Percentiles rank a stretch among this genome's conserved stretches.
phyloP scores from a whole-genome alignment of 305 asterid genomes.

The Fraxinus angustifolia region DNA sequence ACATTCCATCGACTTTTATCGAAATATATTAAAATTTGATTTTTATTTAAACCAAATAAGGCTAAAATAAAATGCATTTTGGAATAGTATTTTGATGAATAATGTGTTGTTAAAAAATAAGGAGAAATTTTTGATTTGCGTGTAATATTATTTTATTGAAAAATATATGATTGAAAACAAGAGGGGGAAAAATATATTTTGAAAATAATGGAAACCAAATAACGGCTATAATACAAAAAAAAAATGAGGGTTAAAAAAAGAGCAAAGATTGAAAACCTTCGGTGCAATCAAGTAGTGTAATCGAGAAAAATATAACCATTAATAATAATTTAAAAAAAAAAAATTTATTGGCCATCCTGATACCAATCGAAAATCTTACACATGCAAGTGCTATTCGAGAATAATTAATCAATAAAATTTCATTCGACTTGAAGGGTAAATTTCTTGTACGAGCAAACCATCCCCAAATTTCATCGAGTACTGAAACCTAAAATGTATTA shows the following conservation, averaged over 20 bases:
- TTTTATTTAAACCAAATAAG: neutral
- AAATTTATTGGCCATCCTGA: neutral
- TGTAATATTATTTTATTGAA: too few species aligned
- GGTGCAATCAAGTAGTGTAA: neutral
- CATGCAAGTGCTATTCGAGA: neutral
- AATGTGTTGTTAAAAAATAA: neutral
- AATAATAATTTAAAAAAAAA: too few species aligned
- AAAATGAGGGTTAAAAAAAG: neutral
- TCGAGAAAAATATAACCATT: neutral
- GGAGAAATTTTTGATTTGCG: neutral
- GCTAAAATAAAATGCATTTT: neutral
- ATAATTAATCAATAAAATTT: neutral
- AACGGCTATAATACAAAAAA: neutral
- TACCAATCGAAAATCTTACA: neutral
- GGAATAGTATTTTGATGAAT: neutral
- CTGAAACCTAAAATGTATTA: neutral
- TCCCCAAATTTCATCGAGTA: neutral
- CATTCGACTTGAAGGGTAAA: neutral
- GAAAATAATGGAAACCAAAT: neutral
- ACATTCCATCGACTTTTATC: too few species aligned
- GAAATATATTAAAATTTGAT: too few species aligned
- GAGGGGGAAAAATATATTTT: neutral
- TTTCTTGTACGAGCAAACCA: neutral
- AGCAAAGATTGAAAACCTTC: neutral
- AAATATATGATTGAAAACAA: neutral